Evolutionary conservation across 441 rosid species (phyloP).

Genomic region (Aquilaria agallochum): DNA sequence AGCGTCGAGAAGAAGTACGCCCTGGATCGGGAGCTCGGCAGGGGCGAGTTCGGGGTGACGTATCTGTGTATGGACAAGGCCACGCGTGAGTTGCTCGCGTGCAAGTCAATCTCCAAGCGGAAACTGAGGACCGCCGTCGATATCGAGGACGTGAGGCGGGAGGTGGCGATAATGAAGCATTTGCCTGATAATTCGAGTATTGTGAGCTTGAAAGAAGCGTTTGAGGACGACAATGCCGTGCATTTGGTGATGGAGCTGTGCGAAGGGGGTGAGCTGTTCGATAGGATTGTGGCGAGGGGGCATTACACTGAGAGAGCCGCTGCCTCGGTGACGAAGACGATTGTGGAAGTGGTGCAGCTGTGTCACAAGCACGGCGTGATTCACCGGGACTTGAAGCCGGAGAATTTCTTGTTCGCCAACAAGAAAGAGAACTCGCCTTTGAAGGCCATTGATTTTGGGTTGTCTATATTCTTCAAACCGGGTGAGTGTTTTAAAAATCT

Average conservation of each 20-base stretch:
- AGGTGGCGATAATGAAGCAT: constrained; percentile 97
- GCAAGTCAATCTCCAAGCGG: constrained; percentile 97
- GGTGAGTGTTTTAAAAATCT: constrained; percentile 30
- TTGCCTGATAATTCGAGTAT: constrained; percentile 86
- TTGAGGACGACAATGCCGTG: constrained; percentile 97
- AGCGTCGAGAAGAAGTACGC: constrained; percentile 84
- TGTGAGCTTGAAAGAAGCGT: constrained; percentile 94
- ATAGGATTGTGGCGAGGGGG: constrained; percentile 98
- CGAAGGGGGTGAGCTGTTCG: constrained; percentile 82
- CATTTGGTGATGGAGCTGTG: constrained; percentile 51
- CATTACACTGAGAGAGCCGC: constrained; percentile 99
- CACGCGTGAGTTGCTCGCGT: constrained; percentile 79
- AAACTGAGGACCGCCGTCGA: constrained; percentile 94
- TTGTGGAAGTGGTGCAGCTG: constrained; percentile 92
- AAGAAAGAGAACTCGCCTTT: constrained; percentile 98
- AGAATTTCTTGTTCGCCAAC: constrained; percentile 91
- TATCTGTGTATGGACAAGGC: constrained; percentile 87
- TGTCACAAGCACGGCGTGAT: constrained; percentile 97
- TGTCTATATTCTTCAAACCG: constrained; percentile 97
- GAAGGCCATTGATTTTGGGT: constrained; percentile 97
- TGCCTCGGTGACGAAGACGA: constrained; percentile 88
- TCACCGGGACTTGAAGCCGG: constrained; percentile 98
- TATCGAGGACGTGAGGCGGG: constrained; percentile 90
- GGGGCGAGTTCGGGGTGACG: constrained; percentile 99
- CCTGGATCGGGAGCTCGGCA: constrained; percentile 91